Evolutionary conservation across 1,139 yeast species (phyloP), one percentile per base, ranked within the genome.

Genomic region (Hansenula sp.): DNA sequence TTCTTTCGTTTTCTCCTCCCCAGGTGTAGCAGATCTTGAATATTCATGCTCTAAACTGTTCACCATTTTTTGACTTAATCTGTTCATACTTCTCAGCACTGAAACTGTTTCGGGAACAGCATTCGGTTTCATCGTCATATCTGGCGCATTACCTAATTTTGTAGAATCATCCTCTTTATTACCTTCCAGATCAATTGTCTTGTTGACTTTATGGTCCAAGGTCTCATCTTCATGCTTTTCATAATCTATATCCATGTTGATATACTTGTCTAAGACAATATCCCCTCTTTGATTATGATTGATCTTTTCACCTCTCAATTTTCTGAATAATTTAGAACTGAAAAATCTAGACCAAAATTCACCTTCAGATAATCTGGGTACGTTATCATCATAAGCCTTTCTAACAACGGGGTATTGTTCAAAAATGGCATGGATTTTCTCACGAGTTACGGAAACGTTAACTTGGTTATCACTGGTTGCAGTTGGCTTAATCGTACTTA

Each of bases 341-440:
- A 93, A 93, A 59, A 93, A 94, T 49, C 98, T 72, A n/a, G 96
- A 86, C 99, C 99, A 93, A 56, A 93, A 93, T 58, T 87, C 96
- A 33, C 94, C 93, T 62, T 91, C 98, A 41, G 78, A 76, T 48
- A 93, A 74, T 50, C 84, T 83, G 0, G 99, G 99, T 2, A 94
- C 99, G 48, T 83, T 80, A 48, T 93, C 99, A 50, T 80, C 81
- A 59, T 85, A 93, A 0, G 98, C 98, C 50, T 79, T 82, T 47
- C 87, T 79, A n/a, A 93, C 94, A 32, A 91, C 79, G 0, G 99
- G 99, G 59, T 93, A 93, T 47, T 94, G 96, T 42, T 84, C 88
- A 60, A 93, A 91, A 24, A 94, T 90, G 53, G 88, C 96, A 48
- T 81, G 83, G 57, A 93, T 91, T 50, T 86, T 89, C 48, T 90